phyloP scores from a whole-genome alignment of 164 flowering plant species.

The Piper betle region DNA sequence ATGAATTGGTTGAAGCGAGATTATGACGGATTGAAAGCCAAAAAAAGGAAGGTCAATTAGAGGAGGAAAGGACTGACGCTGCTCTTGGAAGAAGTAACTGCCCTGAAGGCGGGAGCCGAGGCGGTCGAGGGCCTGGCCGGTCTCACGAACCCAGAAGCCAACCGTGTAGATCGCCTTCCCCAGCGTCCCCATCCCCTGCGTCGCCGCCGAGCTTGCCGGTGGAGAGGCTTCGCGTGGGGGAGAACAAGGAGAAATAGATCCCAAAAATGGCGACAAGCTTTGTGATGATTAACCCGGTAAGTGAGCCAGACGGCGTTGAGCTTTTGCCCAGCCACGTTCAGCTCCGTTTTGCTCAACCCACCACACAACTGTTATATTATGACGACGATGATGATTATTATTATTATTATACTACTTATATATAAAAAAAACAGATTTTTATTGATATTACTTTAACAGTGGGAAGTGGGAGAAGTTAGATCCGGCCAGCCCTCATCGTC shows the following conservation, averaged over 20 bases:
- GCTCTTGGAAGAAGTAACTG: constrained; percentile 66
- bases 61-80: constrained; percentile 23
- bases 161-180: constrained; percentile 78
- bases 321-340: no score
- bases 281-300: no score
- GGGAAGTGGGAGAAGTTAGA: no score
- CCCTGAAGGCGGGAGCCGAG: constrained; percentile 87
- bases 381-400: no score
- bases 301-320: no score
- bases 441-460: no score
- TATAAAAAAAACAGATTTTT: no score
- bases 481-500: no score
- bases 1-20: no score
- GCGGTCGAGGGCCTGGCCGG: constrained; percentile 87
- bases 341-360: no score
- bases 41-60: background rate
- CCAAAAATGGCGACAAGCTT: background rate
- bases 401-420: no score
- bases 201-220: background rate
- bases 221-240: background rate
- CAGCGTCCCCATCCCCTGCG: constrained; percentile 46
- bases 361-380: no score
- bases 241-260: background rate
- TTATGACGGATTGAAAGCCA: background rate
- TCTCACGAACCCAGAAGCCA: constrained; percentile 90